Conservation (phyloP, 139 green algal species). For the Chlorella sp. region DNA sequence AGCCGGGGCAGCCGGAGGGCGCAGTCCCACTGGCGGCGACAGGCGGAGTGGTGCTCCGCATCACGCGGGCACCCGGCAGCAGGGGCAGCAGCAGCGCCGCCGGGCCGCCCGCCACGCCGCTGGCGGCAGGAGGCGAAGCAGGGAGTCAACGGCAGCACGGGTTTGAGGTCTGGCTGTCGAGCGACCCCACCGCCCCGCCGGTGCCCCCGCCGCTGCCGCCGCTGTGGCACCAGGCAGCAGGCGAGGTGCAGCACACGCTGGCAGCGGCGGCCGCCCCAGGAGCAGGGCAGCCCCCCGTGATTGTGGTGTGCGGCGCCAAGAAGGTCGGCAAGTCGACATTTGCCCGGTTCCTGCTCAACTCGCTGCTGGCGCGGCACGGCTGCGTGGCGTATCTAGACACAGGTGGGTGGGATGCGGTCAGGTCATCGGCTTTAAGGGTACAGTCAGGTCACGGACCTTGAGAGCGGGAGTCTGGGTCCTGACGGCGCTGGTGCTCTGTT, state of each 20-base stretch:
- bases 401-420: too few species aligned
- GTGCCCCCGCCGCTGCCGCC: neutral
- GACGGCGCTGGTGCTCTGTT: too few species aligned
- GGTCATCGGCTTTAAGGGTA: too few species aligned
- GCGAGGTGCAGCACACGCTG: conserved; percentile 12
- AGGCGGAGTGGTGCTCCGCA: neutral
- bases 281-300: conserved; percentile 34
- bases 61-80: neutral
- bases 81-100: neutral
- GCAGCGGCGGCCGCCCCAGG: conserved; percentile 3
- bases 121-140: neutral
- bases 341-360: conserved; percentile 59
- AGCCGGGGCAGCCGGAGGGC: neutral
- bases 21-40: conserved; percentile 10
- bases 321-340: conserved; percentile 88
- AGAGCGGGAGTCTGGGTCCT: too few species aligned
- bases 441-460: too few species aligned
- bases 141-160: neutral
- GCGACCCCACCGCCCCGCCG: conserved; percentile 4
- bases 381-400: conserved; percentile 81
- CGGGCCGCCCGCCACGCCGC: neutral
- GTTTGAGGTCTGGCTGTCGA: conserved; percentile 11
- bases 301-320: conserved; percentile 77
- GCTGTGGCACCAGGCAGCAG: conserved; percentile 34
- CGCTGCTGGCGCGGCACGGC: conserved; percentile 41